Evolutionary conservation across 2,329 filamentous ascomycete genomes (phyloP).

Genomic region (Aspergillus sp.): DNA sequence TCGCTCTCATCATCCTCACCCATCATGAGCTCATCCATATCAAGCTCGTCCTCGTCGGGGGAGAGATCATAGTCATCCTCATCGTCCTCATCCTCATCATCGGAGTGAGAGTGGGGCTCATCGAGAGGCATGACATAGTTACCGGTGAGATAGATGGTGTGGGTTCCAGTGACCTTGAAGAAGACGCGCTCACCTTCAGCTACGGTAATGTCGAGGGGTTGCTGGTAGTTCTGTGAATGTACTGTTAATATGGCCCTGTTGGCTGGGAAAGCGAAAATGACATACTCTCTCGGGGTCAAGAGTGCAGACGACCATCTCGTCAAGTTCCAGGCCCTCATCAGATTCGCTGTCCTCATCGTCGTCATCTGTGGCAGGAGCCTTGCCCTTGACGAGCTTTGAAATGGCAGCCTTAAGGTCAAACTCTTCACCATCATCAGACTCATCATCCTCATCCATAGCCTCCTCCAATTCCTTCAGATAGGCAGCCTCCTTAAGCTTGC

Average conservation of each 20-base stretch:
- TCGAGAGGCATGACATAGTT: conserved; percentile 83
- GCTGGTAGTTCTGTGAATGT: conserved; percentile 78
- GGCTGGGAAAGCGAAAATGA: conserved; percentile 8
- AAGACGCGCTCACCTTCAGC: conserved; percentile 85
- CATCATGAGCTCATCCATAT: conserved; percentile 53
- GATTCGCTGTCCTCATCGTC: conserved; percentile 59
- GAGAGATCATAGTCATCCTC: conserved; percentile 79
- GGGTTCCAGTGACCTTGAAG: conserved; percentile 87
- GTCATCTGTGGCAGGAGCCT: conserved; percentile 70
- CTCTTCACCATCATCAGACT: conserved; percentile 59
- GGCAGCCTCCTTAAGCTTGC: conserved; percentile 79
- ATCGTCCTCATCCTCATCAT: conserved; percentile 60
- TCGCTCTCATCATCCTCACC: conserved; percentile 65
- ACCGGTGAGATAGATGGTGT: conserved; percentile 88
- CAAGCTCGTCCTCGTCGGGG: conserved; percentile 75
- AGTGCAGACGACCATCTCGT: conserved; percentile 94
- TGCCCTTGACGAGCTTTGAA: conserved; percentile 61
- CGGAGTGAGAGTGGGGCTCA: conserved; percentile 40
- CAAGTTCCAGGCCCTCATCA: conserved; percentile 64
- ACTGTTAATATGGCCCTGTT: conserved; percentile 8
- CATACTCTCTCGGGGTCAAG: conserved; percentile 87
- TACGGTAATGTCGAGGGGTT: conserved; percentile 89
- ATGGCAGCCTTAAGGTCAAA: conserved; percentile 49
- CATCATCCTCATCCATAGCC: conserved; percentile 59
- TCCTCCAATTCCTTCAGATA: conserved; percentile 76